Base-by-base conservation (phyloP, 2,329 filamentous ascomycete species). In the Juglanconis sp. region DNA sequence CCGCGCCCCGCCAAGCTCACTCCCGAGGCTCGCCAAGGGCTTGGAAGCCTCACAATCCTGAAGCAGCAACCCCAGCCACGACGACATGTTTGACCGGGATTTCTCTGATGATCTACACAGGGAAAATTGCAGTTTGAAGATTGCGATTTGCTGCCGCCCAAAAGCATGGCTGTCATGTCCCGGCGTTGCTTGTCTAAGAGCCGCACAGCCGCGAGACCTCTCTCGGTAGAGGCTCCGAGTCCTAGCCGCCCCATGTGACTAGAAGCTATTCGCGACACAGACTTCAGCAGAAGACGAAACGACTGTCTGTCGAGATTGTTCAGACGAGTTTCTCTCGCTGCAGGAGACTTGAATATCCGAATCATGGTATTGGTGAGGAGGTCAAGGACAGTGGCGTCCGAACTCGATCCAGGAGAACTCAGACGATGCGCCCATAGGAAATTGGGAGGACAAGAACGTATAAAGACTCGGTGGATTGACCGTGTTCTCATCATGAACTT, bases 21-120 rank as follows among this genome's bases (percentile, higher is more conserved):
- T 54, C 40, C 52, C 31, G 52, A 46, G 30, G 52, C 40, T n/a
- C 15, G 52, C 52, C 52, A 35, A 54, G 52, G 32, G 42, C 52
- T 54, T 54, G 52, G 47, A 13, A 15, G n/a, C 44, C n/a, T 24
- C 44, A 42, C 11, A 42, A 11, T 46, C 5, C 17, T 17, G 8
- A 46, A 4, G 13, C 44, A 3, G 4, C n/a, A 15, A 17, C 5
- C 17, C 17, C 44, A 46, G n/a, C 44, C 15, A 9, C 44, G 4
- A 46, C 17, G 17, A 7, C 40, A 44, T 13, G 10, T 44, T 24
- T 24, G 17, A 24, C 36, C 36, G 36, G 36, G 36, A 31, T 48
- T 44, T 44, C 40, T 13, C 36, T 38, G 36, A 42, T 4, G 10
- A 42, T 13, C 5, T 42, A 42, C 38, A 42, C 44, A 17, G 44